Percentiles rank a stretch among this genome's conserved stretches.
Evolutionary conservation across 2,329 filamentous ascomycete genomes (phyloP).

Genomic region (Colletotrichum chlorophyti): DNA sequence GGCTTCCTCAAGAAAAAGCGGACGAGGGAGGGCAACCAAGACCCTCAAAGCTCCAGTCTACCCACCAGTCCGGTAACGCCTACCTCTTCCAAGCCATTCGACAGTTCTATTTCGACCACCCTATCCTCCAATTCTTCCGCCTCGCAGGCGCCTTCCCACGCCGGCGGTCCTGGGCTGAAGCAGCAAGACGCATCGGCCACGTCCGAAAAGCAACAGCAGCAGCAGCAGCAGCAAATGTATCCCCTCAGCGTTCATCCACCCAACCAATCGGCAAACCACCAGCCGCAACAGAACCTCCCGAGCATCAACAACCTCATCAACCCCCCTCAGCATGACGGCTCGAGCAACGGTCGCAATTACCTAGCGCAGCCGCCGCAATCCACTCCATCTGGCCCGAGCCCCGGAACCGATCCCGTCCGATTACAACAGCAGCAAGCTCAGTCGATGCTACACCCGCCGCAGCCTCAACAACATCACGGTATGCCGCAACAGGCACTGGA

Average conservation of each 20-base stretch:
- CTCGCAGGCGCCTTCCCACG: conserved; percentile 14
- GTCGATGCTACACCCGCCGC: conserved; percentile 33
- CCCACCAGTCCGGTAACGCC: conserved; percentile 69
- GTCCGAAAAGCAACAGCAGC: conserved; percentile 29
- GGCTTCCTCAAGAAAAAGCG: conserved; percentile 98
- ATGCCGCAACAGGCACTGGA: conserved; percentile 44
- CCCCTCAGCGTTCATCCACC: conserved; percentile 36
- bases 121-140: conserved; percentile 31
- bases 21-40: conserved; percentile 86
- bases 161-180: conserved; percentile 21
- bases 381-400: conserved; percentile 42
- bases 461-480: conserved; percentile 33
- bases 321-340: conserved; percentile 56
- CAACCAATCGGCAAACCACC: conserved; percentile 38
- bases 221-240: conserved; percentile 41
- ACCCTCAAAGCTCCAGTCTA: conserved; percentile 71
- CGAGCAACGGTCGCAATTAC: conserved; percentile 26
- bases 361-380: conserved; percentile 33
- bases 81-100: conserved; percentile 60
- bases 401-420: conserved; percentile 43
- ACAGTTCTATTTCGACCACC: conserved; percentile 36
- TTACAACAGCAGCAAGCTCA: conserved; percentile 47
- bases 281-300: conserved; percentile 68
- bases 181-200: conserved; percentile 28
- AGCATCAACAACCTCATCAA: conserved; percentile 88